Evolutionary conservation across 2,329 filamentous ascomycete genomes (phyloP).

Genomic region (Trichoderma koningii): DNA sequence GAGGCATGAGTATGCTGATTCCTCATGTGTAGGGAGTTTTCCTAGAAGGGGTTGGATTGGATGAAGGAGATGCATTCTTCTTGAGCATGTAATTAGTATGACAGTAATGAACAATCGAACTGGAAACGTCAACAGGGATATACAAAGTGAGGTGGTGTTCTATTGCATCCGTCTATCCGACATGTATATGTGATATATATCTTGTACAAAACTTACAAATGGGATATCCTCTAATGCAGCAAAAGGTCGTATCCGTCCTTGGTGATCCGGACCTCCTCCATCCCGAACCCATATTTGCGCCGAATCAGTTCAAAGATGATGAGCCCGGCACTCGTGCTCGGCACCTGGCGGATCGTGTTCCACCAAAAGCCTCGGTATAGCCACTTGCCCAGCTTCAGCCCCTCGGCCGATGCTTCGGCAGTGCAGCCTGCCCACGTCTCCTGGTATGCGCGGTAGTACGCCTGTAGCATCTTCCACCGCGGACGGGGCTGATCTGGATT

Average conservation of each 20-base stretch:
- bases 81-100: background rate
- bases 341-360: slow-evolving; percentile 72
- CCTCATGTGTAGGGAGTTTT: background rate
- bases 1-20: background rate
- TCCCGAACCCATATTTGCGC: slow-evolving; percentile 67
- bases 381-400: slow-evolving; percentile 61
- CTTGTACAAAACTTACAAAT: slow-evolving; percentile 3
- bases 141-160: slow-evolving; percentile 1
- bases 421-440: slow-evolving; percentile 65
- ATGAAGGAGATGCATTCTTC: background rate
- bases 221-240: slow-evolving; percentile 42
- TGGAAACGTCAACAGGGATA: too few species aligned
- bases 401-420: slow-evolving; percentile 57
- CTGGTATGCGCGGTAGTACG: slow-evolving; percentile 71
- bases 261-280: slow-evolving; percentile 64
- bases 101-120: too few species aligned
- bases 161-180: slow-evolving; percentile 13
- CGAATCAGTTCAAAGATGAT: slow-evolving; percentile 79
- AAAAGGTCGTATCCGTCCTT: slow-evolving; percentile 73
- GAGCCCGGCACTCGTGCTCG: slow-evolving; percentile 73
- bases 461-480: slow-evolving; percentile 57
- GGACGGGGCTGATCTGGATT: slow-evolving; percentile 40
- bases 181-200: background rate
- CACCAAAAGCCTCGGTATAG: slow-evolving; percentile 72
- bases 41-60: background rate